These are phyloP conservation scores for Vigna radiata DNA, from an alignment of 306 rosid genomes.

Conservation along the genomic window DNA sequence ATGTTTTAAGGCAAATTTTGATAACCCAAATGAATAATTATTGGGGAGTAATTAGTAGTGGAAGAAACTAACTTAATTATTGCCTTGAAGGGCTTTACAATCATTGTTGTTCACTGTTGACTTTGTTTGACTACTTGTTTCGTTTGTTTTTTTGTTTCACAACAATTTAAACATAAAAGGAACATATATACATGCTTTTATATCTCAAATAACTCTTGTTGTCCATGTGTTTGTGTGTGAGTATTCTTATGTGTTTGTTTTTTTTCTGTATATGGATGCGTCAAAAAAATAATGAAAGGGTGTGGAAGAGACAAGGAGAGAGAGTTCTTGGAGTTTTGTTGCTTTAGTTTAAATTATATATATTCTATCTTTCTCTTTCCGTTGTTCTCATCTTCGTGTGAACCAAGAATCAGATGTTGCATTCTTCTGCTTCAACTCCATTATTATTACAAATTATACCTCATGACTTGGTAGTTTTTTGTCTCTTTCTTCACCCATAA, in stretches of 20 bases:
- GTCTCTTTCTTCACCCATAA: conserved; percentile 1
- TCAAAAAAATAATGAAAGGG: conserved; percentile 9
- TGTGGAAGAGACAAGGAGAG: conserved; percentile 18
- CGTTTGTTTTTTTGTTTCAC: conserved; percentile 34
- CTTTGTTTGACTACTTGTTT: conserved; percentile 53
- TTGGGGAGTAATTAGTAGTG: conserved; percentile 51
- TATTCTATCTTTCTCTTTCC: conserved; percentile 24
- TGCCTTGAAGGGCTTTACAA: conserved; percentile 57
- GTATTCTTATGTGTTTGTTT: conserved; percentile 24
- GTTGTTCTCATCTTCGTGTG: conserved; percentile 21
- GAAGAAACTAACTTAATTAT: conserved; percentile 77
- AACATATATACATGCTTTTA: conserved; percentile 12
- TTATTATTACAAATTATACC: background rate
- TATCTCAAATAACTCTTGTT: background rate
- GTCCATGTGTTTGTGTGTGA: background rate
- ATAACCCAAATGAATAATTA: conserved; percentile 53
- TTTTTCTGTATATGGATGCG: conserved; percentile 7
- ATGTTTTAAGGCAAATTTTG: conserved; percentile 27
- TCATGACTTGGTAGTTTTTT: conserved; percentile 1
- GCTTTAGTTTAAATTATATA: background rate
- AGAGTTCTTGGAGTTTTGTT: conserved; percentile 16
- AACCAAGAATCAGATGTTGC: conserved; percentile 4
- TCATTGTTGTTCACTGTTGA: conserved; percentile 65
- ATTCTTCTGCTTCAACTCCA: background rate
- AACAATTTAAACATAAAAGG: conserved; percentile 33